Percentiles rank a stretch among this genome's conserved stretches.
phyloP scores from a whole-genome alignment of 306 rosid species.

The Quercus alba region DNA sequence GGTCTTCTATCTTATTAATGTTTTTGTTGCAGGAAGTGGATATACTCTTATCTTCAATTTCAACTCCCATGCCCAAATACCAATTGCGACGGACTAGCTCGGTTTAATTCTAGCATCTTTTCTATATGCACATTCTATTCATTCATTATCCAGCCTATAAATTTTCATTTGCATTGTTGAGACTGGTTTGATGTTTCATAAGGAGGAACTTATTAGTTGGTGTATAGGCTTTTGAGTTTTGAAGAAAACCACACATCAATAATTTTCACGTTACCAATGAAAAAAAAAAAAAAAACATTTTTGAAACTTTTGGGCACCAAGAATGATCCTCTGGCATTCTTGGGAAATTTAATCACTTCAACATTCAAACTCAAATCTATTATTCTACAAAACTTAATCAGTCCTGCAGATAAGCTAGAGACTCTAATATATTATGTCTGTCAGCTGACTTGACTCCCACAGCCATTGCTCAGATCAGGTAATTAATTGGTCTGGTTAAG shows the following conservation, averaged over 20 bases:
- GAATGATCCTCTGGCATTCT: neutral
- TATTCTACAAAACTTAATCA: neutral
- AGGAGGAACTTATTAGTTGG: neutral
- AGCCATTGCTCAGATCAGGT: neutral
- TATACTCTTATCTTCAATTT: constrained; percentile 15
- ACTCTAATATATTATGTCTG: neutral
- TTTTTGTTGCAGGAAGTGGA: constrained; percentile 44
- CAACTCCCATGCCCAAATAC: constrained; percentile 11
- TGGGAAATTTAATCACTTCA: neutral
- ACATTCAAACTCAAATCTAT: neutral
- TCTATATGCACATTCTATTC: neutral
- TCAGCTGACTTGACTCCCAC: neutral
- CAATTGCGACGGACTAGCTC: constrained; percentile 38
- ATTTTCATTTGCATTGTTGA: neutral
- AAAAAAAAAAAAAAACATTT: neutral
- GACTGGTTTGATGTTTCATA: neutral
- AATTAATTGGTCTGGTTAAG: neutral
- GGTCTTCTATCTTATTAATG: neutral
- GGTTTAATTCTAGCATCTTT: constrained; percentile 1
- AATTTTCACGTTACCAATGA: neutral
- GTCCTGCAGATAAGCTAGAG: neutral
- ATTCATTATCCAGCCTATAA: neutral
- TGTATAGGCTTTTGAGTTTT: neutral
- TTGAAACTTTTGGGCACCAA: neutral
- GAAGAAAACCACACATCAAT: no score